A percentile compares a stretch with the other conserved stretches of the same genome.
Conservation (phyloP, 179 eudicot species). For the Vitellaria paradoxa region DNA sequence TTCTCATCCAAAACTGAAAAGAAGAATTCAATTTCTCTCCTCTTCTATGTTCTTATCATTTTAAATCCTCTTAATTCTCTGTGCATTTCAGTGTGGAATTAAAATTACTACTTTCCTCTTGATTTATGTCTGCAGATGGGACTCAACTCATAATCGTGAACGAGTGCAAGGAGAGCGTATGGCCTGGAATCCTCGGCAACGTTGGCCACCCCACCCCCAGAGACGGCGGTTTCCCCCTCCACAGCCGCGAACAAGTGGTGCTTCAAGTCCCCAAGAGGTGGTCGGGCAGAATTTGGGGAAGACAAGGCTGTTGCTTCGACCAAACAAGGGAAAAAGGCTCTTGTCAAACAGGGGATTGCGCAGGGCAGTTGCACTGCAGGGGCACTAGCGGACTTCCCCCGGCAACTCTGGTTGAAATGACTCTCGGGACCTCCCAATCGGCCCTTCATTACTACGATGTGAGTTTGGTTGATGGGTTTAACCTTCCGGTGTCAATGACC, state of each 20-base stretch:
- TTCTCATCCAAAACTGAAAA: neutral
- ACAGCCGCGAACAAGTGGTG: constrained; percentile 39
- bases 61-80: neutral
- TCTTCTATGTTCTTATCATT: neutral
- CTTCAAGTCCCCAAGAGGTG: constrained; percentile 45
- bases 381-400: constrained; percentile 64
- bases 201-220: constrained; percentile 45
- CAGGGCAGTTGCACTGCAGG: constrained; percentile 42
- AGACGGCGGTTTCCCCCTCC: constrained; percentile 65
- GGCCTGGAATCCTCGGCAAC: constrained; percentile 68
- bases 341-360: constrained; percentile 70
- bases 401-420: constrained; percentile 61
- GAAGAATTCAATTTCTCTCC: neutral
- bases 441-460: constrained; percentile 60
- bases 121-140: constrained; percentile 39
- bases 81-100: neutral
- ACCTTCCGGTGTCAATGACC: constrained; percentile 60
- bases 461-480: constrained; percentile 49
- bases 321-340: constrained; percentile 30
- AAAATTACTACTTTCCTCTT: neutral
- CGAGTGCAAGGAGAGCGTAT: constrained; percentile 54
- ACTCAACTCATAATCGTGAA: constrained; percentile 53
- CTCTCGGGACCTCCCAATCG: constrained; percentile 45
- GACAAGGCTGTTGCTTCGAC: constrained; percentile 66
- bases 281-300: constrained; percentile 76